Base-by-base conservation (phyloP, 768 basidiomycete species). In the Mycena vitilis region DNA sequence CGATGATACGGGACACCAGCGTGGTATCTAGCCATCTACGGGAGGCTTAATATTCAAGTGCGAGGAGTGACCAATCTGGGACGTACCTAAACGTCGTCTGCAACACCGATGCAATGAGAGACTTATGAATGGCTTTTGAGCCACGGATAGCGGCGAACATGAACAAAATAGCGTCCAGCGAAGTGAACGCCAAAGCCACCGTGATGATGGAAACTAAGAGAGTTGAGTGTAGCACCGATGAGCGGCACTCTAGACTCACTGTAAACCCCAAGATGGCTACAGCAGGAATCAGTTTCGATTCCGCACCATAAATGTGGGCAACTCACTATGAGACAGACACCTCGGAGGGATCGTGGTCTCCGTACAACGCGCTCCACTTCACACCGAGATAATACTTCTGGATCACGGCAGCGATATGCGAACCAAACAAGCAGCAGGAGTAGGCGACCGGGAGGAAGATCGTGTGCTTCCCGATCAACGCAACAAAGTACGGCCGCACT, bases 1-100 rank as follows among this genome's bases (percentile, higher is more conserved):
- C 57, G 23, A 59, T 45, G 4, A 59, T 59, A 15, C 57, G 57
- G 18, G 57, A 59, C 22, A 59, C 42, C 22, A 42, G 57, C 20
- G 57, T 59, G n/a, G 57, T 59, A 59, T 59, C 57, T 23, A 59
- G 42, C 57, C 57, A 59, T 59, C 57, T 59, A 25, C 23, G 47
- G 25, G 11, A 40, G 13, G 44, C 23, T 30, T 42, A n/a, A 44
- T 10, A 58, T 23, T 58, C 6, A 40, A 58, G 5, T 40, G 30
- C 30, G 30, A 30, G 2, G 30, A 30, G 30, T 5, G 30, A 30
- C 30, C 30, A 2, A 30, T 30, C 30, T 30, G 30, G 30, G 30
- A 30, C 30, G 30, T 45, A 45, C 44, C 44, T 45, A 1, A 45
- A 45, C 20, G 44, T 45, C 1, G 44, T 45, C 44, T 45, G 44